Evolutionary conservation across 2,329 filamentous ascomycete species (phyloP).

Genomic region (Penicillium aurantiogriseum): DNA sequence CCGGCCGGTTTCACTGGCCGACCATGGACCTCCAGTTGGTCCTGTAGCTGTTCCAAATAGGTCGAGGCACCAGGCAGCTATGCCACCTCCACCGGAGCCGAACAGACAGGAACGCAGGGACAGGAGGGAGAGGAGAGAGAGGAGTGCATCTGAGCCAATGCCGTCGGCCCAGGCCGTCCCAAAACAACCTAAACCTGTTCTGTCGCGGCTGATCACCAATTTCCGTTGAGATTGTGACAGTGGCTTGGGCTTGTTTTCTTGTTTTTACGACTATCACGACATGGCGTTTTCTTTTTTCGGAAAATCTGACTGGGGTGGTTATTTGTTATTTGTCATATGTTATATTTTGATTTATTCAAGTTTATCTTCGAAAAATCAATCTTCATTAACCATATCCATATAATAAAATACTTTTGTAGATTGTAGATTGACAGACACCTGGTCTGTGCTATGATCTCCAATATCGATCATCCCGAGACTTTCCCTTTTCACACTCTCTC

Average conservation of each 20-base stretch:
- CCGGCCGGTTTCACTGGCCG: conserved; percentile 9
- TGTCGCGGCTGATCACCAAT: conserved; percentile 38
- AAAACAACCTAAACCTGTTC: conserved; percentile 34
- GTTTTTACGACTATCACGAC: conserved; percentile 12
- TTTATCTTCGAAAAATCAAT: neutral
- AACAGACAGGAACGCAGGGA: conserved; percentile 6
- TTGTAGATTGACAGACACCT: neutral
- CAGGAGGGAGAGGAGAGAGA: conserved; percentile 17
- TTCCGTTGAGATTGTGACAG: conserved; percentile 21
- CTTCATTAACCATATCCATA: neutral
- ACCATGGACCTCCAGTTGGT: neutral
- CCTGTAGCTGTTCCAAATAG: neutral
- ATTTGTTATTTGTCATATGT: neutral
- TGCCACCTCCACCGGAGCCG: conserved; percentile 10
- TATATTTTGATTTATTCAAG: neutral
- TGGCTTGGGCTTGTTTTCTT: conserved; percentile 10
- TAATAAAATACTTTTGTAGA: neutral
- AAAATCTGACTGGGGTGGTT: neutral
- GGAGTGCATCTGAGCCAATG: conserved; percentile 24
- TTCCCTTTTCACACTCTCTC: neutral
- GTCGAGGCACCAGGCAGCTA: conserved; percentile 10
- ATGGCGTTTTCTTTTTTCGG: neutral
- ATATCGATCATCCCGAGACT: neutral
- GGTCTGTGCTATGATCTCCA: neutral
- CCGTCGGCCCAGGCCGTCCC: conserved; percentile 12